Conservation (phyloP, 192 early-diverging fungal species). For the Endogone sp. region DNA sequence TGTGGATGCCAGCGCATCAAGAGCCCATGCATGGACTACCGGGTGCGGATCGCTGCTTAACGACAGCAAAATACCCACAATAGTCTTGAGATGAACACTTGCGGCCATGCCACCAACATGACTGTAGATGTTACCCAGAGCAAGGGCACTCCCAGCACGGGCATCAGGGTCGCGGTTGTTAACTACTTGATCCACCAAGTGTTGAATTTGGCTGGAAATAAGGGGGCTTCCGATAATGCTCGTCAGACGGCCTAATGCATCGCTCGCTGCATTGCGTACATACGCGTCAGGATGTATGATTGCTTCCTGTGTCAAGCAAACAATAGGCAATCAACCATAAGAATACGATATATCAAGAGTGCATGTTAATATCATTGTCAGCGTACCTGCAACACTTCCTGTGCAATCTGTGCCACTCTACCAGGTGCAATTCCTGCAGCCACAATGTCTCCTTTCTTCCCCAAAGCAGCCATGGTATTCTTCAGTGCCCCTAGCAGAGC, state of each 20-base stretch:
- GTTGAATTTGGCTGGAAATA: conserved; percentile 69
- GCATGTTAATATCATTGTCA: not conserved
- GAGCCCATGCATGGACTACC: conserved; percentile 90
- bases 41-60: conserved; percentile 91
- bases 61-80: conserved; percentile 87
- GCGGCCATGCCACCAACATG: conserved; percentile 90
- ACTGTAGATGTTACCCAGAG: conserved; percentile 84
- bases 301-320: conserved; percentile 57
- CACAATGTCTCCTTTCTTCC: conserved; percentile 43
- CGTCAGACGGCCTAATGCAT: conserved; percentile 77
- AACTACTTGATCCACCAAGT: conserved; percentile 83
- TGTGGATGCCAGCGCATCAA: conserved; percentile 78
- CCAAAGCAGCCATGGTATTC: conserved; percentile 39
- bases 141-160: conserved; percentile 87
- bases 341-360: no score
- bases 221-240: conserved; percentile 61
- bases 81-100: conserved; percentile 74
- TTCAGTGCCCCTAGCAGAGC: conserved; percentile 71
- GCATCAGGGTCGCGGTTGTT: conserved; percentile 91
- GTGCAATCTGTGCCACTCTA: conserved; percentile 15
- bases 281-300: conserved; percentile 65
- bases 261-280: conserved; percentile 73
- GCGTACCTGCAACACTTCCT: conserved; percentile 19
- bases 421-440: conserved; percentile 19
- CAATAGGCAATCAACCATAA: not conserved